phyloP scores from a whole-genome alignment of 257 asterid species.

The Jaltomata sinuosa region DNA sequence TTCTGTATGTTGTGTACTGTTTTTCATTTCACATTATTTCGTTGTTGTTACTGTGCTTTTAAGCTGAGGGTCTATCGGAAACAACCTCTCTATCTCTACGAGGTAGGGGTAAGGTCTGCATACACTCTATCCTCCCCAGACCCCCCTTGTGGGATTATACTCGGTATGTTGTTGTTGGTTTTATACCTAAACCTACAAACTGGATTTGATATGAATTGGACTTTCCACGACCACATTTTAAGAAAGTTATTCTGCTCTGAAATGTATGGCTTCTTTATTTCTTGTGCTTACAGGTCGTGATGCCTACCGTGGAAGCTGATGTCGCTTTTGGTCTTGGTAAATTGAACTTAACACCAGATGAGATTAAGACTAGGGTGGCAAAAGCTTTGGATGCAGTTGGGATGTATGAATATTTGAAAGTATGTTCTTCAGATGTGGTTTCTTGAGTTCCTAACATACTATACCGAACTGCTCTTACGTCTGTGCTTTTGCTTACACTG shows the following conservation, averaged over 20 bases:
- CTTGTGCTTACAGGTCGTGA: slow-evolving; percentile 63
- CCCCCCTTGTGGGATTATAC: too few relatives aligned
- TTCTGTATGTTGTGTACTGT: too few relatives aligned
- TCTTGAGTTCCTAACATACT: not conserved
- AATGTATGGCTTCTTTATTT: not conserved
- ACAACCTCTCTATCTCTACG: too few relatives aligned
- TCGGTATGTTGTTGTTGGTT: too few relatives aligned
- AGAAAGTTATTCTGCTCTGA: not conserved
- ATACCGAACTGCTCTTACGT: not conserved
- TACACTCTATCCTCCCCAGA: too few relatives aligned
- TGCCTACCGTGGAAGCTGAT: slow-evolving; percentile 99
- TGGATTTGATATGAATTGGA: not conserved
- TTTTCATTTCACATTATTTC: too few relatives aligned
- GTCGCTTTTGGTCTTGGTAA: slow-evolving; percentile 96
- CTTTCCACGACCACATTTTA: not conserved
- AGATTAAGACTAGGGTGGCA: slow-evolving; percentile 58
- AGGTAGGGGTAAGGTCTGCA: too few relatives aligned
- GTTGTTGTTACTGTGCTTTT: too few relatives aligned
- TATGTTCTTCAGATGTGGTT: slow-evolving; percentile 20
- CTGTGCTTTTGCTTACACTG: not conserved
- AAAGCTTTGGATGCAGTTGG: slow-evolving; percentile 82
- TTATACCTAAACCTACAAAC: too few relatives aligned
- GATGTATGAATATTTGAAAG: slow-evolving; percentile 78
- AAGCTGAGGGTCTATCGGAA: too few relatives aligned
- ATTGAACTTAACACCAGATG: slow-evolving; percentile 36